Conservation (phyloP, 1,284 basidiomycete genomes). For the Puccinia polysora region DNA sequence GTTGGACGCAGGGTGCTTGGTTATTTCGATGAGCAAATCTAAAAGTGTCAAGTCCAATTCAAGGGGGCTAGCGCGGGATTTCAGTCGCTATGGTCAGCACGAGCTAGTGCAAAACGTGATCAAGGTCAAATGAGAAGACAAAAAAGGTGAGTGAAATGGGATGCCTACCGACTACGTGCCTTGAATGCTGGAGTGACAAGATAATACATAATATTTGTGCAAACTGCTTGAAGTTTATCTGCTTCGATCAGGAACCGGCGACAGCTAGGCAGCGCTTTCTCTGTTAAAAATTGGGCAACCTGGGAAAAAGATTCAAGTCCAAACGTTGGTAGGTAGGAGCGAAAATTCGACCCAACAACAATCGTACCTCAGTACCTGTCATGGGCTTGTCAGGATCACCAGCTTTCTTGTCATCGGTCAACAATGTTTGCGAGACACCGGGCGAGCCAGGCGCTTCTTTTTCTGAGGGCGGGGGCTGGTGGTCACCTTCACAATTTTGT, state of each 20-base stretch:
- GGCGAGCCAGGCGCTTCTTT: slow-evolving; percentile 25
- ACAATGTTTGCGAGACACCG: slow-evolving; percentile 1
- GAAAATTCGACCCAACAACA: not conserved
- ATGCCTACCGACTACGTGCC: slow-evolving; percentile 62
- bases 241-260: slow-evolving; percentile 75
- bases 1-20: slow-evolving; percentile 68
- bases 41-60: slow-evolving; percentile 59
- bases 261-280: slow-evolving; percentile 67
- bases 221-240: slow-evolving; percentile 73
- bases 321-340: not conserved
- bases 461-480: not conserved
- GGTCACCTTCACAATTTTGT: slow-evolving; percentile 1
- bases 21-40: slow-evolving; percentile 70
- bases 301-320: slow-evolving; percentile 46
- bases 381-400: slow-evolving; percentile 18
- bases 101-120: not conserved
- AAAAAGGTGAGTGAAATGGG: not conserved
- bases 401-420: slow-evolving; percentile 22
- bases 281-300: slow-evolving; percentile 72
- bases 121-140: slow-evolving; percentile 42
- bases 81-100: slow-evolving; percentile 16
- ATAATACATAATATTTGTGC: slow-evolving; percentile 78
- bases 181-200: slow-evolving; percentile 76
- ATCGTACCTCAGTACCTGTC: slow-evolving; percentile 21
- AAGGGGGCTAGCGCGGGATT: slow-evolving; percentile 46